phyloP scores from a whole-genome alignment of 1,284 basidiomycete genomes.

The Ceratobasidium sp. region DNA sequence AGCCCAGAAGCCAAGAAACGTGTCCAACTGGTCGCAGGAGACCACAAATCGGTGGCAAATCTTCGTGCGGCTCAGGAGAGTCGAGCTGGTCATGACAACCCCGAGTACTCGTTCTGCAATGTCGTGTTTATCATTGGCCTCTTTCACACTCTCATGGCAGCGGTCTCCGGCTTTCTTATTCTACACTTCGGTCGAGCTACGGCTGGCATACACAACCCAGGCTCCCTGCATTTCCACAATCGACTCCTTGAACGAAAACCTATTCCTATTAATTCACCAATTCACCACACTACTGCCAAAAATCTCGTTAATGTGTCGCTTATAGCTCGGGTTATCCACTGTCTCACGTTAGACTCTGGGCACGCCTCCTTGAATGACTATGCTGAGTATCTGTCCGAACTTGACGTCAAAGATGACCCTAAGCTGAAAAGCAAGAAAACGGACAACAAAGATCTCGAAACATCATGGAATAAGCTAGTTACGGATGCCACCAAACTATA shows the following conservation, averaged over 20 bases:
- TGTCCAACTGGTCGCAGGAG: constrained; percentile 57
- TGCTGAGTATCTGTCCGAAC: constrained; percentile 5
- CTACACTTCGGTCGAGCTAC: constrained; percentile 57
- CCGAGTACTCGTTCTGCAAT: not conserved
- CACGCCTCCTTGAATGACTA: constrained; percentile 53
- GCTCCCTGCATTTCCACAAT: constrained; percentile 58
- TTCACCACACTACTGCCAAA: constrained; percentile 56
- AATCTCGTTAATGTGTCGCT: constrained; percentile 60
- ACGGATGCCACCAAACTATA: too few species aligned
- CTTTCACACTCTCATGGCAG: constrained; percentile 61
- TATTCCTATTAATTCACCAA: constrained; percentile 55
- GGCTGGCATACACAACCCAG: constrained; percentile 56
- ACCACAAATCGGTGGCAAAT: constrained; percentile 60
- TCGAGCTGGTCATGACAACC: constrained; percentile 58
- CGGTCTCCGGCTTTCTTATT: constrained; percentile 55
- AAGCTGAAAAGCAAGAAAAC: too few species aligned
- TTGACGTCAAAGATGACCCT: not conserved
- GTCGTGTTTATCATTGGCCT: constrained; percentile 53
- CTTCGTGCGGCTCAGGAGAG: constrained; percentile 56
- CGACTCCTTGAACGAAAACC: constrained; percentile 55
- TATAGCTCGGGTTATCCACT: constrained; percentile 58
- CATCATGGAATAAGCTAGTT: too few species aligned
- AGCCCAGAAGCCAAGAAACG: too few species aligned
- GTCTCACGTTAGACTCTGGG: constrained; percentile 56
- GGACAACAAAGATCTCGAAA: too few species aligned